Evolutionary conservation across 1,284 basidiomycete genomes (phyloP).

Genomic region (Athelia psychrophila): DNA sequence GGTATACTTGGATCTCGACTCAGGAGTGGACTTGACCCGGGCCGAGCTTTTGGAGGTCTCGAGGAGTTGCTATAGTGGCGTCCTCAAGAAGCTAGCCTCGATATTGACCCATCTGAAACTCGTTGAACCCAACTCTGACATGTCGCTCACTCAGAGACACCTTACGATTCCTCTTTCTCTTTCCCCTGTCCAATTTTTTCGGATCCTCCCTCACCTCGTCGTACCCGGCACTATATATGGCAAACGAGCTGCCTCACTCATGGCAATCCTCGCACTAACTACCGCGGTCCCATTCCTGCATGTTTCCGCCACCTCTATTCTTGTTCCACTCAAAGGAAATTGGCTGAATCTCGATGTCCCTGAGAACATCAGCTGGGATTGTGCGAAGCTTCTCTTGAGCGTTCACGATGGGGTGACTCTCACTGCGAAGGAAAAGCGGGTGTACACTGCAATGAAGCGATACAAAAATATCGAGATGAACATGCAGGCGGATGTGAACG

Average conservation of each 20-base stretch:
- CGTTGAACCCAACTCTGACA: conserved; percentile 8
- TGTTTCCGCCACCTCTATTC: conserved; percentile 14
- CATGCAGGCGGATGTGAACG: conserved; percentile 14
- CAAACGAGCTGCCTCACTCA: conserved; percentile 17
- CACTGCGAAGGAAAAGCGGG: conserved; percentile 12
- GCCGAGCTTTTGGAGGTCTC: conserved; percentile 24
- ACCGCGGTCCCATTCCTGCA: conserved; percentile 20
- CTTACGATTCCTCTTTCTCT: conserved; percentile 18
- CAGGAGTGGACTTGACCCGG: conserved; percentile 20
- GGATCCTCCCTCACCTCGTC: conserved; percentile 23
- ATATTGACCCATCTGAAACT: conserved; percentile 24
- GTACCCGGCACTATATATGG: conserved; percentile 21
- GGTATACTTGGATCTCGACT: conserved; percentile 24
- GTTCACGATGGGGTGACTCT: conserved; percentile 15
- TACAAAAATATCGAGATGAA: conserved; percentile 23
- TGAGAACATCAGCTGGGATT: conserved; percentile 23
- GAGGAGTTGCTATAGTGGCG: conserved; percentile 18
- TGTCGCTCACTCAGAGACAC: conserved; percentile 15
- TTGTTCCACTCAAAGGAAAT: conserved; percentile 15
- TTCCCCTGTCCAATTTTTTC: conserved; percentile 15
- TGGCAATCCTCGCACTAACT: conserved; percentile 17
- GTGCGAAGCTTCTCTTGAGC: conserved; percentile 16
- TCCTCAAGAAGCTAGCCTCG: conserved; percentile 20
- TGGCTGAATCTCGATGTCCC: conserved; percentile 21
- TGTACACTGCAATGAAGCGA: conserved; percentile 19